Evolutionary conservation across 495 filamentous ascomycete species (phyloP), one percentile per base, ranked within the genome.

Genomic region (Trichocladium uniseriatum): DNA sequence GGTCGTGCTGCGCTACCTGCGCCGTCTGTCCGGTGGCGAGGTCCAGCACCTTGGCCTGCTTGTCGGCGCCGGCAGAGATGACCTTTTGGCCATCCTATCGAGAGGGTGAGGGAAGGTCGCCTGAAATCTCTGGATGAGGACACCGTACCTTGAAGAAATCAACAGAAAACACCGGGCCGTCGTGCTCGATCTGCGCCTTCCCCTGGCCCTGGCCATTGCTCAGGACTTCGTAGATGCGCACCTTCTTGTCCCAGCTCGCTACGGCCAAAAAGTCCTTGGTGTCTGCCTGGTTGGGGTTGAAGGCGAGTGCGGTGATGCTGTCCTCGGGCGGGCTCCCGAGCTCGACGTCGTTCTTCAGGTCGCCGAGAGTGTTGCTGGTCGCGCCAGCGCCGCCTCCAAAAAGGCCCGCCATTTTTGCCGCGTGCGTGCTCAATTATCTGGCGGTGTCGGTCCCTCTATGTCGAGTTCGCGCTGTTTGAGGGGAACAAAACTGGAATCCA

Each of bases 191-290:
- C 42, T 82, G 59, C 18, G 81, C 81, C 59, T 84, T 87, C 35
- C 83, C 83, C 63, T 82, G 70, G 56, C 80, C 84, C 49, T 79
- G 74, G 13, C 84, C 84, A 48, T 79, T 77, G 21, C 69, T 67
- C 54, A 82, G 76, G 65, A 94, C 83, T 59, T 94, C 84, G 69
- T 94, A 95, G 56, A 94, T 85, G 54, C 86, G 84, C 48, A 91
- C 85, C 59, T 88, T 90, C 67, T 88, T 89, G 66, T 95, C 89
- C 89, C 89, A 95, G 39, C 85, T 90, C 27, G 87, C 72, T 19
- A 91, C 86, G 9, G 89, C 87, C 1, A 95, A 70, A 60, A 86
- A 79, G 49, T 94, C 85, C 53, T 75, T 79, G 37, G 73, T 49
- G 45, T 70, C 58, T 45, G 51, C 48, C n/a, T 60, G 59, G 41